Conservation (phyloP, 352 stramenopile genomes). For the Phytopythium vexans region DNA sequence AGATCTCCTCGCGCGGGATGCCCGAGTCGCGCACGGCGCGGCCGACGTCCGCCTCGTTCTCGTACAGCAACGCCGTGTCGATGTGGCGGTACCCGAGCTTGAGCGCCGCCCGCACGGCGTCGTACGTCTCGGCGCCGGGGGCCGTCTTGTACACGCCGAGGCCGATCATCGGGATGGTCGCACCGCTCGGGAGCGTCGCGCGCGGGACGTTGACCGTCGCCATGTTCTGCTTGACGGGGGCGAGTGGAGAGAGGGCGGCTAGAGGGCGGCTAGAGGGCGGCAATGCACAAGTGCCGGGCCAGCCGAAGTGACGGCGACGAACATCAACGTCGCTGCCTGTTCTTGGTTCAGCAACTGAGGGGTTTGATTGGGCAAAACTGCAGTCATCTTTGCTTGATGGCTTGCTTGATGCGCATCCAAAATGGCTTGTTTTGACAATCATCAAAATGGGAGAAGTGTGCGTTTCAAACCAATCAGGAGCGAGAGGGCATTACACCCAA, state of each 20-base stretch:
- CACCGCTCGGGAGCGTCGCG: slow-evolving; percentile 27
- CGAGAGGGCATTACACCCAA: no score
- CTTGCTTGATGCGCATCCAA: no score
- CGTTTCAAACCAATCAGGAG: no score
- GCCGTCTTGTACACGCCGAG: slow-evolving; percentile 43
- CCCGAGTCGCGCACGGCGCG: slow-evolving; percentile 52
- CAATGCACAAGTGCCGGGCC: no score
- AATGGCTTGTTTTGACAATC: no score
- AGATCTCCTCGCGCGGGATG: slow-evolving; percentile 60
- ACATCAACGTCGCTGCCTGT: no score
- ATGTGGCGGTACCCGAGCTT: slow-evolving; percentile 79
- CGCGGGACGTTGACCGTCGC: slow-evolving; percentile 3
- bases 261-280: no score
- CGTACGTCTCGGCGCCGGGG: slow-evolving; percentile 27
- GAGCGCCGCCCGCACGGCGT: slow-evolving; percentile 35
- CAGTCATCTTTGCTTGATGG: no score
- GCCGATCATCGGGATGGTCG: slow-evolving; percentile 34
- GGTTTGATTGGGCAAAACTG: no score
- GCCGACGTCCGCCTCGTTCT: slow-evolving; percentile 81
- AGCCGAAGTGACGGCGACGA: no score
- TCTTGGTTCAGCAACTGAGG: no score
- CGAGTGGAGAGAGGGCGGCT: not conserved
- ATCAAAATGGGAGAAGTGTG: no score
- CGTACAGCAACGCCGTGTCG: slow-evolving; percentile 80
- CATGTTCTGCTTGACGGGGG: not conserved